Evolutionary conservation across 2,329 filamentous ascomycete species (phyloP).

Genomic region (Xylaria sp.): DNA sequence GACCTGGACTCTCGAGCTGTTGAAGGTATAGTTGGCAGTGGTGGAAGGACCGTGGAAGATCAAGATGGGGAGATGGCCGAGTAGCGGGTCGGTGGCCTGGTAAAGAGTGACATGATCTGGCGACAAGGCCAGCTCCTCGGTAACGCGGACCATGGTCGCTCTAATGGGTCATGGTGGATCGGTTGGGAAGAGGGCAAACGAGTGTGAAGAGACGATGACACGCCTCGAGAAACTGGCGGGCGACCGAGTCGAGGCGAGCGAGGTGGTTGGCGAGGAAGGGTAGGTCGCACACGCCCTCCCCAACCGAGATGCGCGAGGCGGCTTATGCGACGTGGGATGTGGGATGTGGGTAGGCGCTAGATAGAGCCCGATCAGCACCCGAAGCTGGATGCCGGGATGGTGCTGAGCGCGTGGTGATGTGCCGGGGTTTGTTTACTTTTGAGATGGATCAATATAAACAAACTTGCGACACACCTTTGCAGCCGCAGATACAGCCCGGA

Average conservation of each 20-base stretch:
- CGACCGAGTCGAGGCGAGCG: slow-evolving; percentile 4
- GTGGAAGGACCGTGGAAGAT: slow-evolving; percentile 94
- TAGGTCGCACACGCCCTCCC: slow-evolving; percentile 30
- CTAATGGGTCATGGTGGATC: slow-evolving; percentile 55
- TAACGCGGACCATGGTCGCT: slow-evolving; percentile 82
- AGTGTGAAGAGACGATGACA: slow-evolving; percentile 32
- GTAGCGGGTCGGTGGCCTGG: slow-evolving; percentile 85
- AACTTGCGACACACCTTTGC: slow-evolving; percentile 11
- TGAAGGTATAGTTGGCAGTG: slow-evolving; percentile 85
- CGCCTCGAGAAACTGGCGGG: slow-evolving; percentile 27
- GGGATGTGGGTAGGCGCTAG: slow-evolving; percentile 15
- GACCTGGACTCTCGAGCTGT: slow-evolving; percentile 92
- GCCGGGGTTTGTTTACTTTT: slow-evolving; percentile 38
- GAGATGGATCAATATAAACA: slow-evolving; percentile 31
- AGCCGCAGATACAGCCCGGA: slow-evolving; percentile 4
- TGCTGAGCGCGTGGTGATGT: slow-evolving; percentile 15
- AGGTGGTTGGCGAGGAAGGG: slow-evolving; percentile 3
- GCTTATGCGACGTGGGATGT: slow-evolving; percentile 32
- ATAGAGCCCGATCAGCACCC: slow-evolving; percentile 12
- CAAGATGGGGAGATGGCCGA: slow-evolving; percentile 82
- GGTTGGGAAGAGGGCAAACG: slow-evolving; percentile 34
- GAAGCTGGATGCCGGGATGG: background rate
- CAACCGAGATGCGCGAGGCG: slow-evolving; percentile 36
- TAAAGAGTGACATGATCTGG: slow-evolving; percentile 87
- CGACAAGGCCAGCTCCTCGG: slow-evolving; percentile 80